phyloP scores from a whole-genome alignment of 2,329 filamentous ascomycete genomes.

The Phyllachora maydis region DNA sequence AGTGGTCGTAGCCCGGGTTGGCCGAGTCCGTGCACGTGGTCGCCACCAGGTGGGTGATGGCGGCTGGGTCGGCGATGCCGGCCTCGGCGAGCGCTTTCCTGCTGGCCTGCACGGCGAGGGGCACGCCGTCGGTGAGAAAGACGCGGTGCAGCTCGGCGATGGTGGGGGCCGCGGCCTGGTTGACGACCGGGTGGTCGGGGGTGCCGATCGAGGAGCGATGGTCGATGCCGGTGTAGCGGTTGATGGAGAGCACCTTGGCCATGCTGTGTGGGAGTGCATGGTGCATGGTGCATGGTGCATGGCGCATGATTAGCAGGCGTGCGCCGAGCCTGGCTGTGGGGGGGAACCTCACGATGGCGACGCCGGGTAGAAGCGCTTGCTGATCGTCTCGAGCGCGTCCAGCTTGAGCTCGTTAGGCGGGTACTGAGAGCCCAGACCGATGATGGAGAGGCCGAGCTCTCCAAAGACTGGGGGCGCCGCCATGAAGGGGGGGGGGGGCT shows the following conservation, averaged over 20 bases:
- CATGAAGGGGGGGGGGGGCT: conserved; percentile 17
- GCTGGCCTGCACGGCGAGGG: conserved; percentile 32
- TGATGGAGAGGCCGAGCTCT: conserved; percentile 37
- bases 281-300: conserved; percentile 1
- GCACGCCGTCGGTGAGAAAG: conserved; percentile 36
- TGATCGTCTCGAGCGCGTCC: conserved; percentile 27
- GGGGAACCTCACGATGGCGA: conserved; percentile 30
- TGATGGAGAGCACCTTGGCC: conserved; percentile 41
- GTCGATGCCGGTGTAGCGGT: conserved; percentile 44
- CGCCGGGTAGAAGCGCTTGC: conserved; percentile 35
- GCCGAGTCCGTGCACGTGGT: conserved; percentile 51
- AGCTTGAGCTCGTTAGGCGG: conserved; percentile 32
- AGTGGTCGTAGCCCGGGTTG: conserved; percentile 49
- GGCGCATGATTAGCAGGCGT: too few species aligned
- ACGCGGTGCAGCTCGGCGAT: conserved; percentile 31
- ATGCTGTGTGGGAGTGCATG: conserved; percentile 20
- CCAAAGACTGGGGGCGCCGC: conserved; percentile 18
- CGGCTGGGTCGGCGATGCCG: conserved; percentile 19
- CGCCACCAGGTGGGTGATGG: conserved; percentile 46
- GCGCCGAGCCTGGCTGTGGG: too few species aligned
- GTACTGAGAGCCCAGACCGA: conserved; percentile 38
- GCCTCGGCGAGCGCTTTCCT: conserved; percentile 34
- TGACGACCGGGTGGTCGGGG: conserved; percentile 38
- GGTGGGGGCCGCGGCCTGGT: conserved; percentile 28
- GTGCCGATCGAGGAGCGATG: conserved; percentile 39